Evolutionary conservation across 768 basidiomycete species (phyloP).

Genomic region (Lactifluus subvellereus): DNA sequence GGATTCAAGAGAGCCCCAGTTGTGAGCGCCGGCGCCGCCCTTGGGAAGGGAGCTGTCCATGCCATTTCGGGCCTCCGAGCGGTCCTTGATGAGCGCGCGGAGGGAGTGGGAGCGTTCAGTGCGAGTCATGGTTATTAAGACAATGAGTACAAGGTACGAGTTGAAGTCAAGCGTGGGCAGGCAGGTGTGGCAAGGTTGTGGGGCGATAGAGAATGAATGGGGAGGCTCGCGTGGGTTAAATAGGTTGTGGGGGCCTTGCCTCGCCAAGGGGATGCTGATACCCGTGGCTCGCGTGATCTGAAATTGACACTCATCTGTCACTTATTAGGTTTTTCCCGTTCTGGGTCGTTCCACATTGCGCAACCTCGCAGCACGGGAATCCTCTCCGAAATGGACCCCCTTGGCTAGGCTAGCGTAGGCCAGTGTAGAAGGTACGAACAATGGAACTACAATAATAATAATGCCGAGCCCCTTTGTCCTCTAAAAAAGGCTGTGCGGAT

Average conservation of each 20-base stretch:
- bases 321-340: neutral
- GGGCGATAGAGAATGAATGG: neutral
- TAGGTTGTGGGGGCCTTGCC: neutral
- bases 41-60: conserved; percentile 68
- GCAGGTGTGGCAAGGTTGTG: neutral
- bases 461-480: neutral
- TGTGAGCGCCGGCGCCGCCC: conserved; percentile 73
- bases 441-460: too few species aligned
- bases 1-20: conserved; percentile 73
- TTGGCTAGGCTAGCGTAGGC: neutral
- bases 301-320: neutral
- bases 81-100: conserved; percentile 68
- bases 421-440: neutral
- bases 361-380: neutral
- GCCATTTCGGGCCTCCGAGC: conserved; percentile 73
- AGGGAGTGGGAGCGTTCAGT: conserved; percentile 69
- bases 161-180: neutral
- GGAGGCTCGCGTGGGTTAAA: neutral
- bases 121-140: conserved; percentile 59
- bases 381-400: neutral
- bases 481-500: neutral
- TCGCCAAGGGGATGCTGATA: conserved; percentile 4
- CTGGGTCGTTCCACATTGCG: neutral
- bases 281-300: conserved; percentile 9
- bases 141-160: neutral